phyloP scores from a whole-genome alignment of 495 filamentous ascomycete species.

The Penicillium herquei region DNA sequence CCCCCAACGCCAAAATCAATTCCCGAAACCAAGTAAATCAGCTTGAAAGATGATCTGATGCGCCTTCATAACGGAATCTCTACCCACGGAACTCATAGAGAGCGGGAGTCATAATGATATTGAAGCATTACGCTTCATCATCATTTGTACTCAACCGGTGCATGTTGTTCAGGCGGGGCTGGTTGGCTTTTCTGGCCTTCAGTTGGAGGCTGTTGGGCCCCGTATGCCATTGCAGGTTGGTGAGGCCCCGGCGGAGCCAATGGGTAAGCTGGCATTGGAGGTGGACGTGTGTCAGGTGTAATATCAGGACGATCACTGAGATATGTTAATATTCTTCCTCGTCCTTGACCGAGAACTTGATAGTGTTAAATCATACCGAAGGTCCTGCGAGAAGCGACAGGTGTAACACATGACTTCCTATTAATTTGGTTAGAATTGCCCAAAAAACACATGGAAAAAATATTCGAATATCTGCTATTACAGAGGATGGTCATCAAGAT shows the following conservation, averaged over 20 bases:
- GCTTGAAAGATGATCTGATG: background rate
- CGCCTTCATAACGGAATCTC: too few species aligned
- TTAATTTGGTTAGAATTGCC: constrained; percentile 16
- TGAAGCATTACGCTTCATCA: background rate
- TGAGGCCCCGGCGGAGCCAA: constrained; percentile 23
- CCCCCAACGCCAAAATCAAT: background rate
- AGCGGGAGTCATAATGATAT: background rate
- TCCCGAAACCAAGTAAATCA: background rate
- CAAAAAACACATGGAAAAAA: background rate
- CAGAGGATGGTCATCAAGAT: too few species aligned
- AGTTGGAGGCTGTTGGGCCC: background rate
- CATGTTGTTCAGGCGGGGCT: constrained; percentile 5
- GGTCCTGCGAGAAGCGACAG: constrained; percentile 53
- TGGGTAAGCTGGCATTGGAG: constrained; percentile 18
- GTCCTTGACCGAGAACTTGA: background rate
- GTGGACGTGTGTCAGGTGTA: constrained; percentile 41
- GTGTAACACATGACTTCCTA: constrained; percentile 54
- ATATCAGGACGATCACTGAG: constrained; percentile 46
- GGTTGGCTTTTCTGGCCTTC: constrained; percentile 2
- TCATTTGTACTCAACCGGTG: constrained; percentile 16
- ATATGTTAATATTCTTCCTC: constrained; percentile 8
- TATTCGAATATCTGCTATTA: too few species aligned
- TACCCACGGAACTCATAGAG: background rate
- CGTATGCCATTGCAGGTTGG: constrained; percentile 25
- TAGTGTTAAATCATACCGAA: constrained; percentile 35